A percentile compares a stretch with the other conserved stretches of the same genome.
Evolutionary conservation across 441 rosid genomes (phyloP).

Genomic region (Corymbia citriodora): DNA sequence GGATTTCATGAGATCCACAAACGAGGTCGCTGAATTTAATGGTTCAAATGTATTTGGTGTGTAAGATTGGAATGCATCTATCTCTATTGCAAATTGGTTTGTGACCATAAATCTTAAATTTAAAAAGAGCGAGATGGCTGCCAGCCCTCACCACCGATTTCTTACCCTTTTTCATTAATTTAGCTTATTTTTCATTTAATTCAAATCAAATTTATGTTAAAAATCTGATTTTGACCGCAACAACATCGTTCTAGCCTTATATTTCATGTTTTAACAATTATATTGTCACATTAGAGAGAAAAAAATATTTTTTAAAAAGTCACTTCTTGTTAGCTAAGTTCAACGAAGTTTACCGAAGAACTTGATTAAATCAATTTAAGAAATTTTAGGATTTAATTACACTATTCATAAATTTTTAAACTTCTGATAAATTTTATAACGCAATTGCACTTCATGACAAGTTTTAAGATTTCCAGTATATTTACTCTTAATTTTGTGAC

Average conservation of each 20-base stretch:
- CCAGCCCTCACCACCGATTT: neutral
- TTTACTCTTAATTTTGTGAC: too few species aligned
- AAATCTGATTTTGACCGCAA: too few species aligned
- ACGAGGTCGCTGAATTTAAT: neutral
- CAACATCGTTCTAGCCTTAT: accelerated
- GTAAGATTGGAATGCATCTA: neutral
- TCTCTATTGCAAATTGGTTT: neutral
- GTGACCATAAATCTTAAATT: neutral
- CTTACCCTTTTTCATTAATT: neutral
- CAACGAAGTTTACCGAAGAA: too few species aligned
- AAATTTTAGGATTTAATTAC: too few species aligned
- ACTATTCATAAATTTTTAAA: too few species aligned
- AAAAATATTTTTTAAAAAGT: neutral
- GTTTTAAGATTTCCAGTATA: too few species aligned
- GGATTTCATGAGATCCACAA: neutral
- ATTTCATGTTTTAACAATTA: too few species aligned
- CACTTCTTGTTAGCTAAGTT: neutral
- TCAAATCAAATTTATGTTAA: too few species aligned
- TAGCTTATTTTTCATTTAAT: too few species aligned
- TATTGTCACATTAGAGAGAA: neutral
- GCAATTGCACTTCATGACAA: neutral
- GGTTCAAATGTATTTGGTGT: neutral
- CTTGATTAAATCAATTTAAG: neutral
- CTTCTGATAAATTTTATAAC: too few species aligned
- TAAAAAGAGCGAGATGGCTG: neutral